Conservation (phyloP, 805 yeast species). For the Candida easanensis region DNA sequence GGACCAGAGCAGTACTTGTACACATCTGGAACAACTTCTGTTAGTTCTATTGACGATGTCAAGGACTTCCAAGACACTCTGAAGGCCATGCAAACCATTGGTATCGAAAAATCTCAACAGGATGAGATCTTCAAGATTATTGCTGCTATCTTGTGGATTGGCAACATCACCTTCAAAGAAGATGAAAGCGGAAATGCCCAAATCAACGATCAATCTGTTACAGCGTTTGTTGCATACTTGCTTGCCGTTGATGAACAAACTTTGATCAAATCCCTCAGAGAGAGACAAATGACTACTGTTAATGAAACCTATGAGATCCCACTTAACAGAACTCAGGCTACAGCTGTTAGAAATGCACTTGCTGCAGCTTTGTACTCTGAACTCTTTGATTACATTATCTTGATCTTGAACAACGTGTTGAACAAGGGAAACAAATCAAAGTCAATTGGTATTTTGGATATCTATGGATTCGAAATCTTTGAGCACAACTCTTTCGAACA, state of each 20-base stretch:
- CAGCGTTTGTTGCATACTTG: conserved; percentile 90
- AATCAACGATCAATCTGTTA: conserved; percentile 83
- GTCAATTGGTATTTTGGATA: conserved; percentile 91
- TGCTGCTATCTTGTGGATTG: conserved; percentile 90
- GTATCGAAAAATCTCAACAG: conserved; percentile 77
- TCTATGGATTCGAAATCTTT: conserved; percentile 94
- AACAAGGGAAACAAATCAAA: conserved; percentile 43
- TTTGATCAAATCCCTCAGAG: conserved; percentile 65
- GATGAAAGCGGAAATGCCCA: conserved; percentile 84
- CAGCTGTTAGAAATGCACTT: conserved; percentile 90
- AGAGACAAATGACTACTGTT: conserved; percentile 83
- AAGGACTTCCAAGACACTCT: conserved; percentile 79
- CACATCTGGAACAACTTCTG: conserved; percentile 85
- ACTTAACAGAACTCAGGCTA: conserved; percentile 86
- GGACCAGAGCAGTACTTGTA: conserved; percentile 90
- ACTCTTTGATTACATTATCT: conserved; percentile 95
- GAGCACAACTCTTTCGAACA: conserved; percentile 95
- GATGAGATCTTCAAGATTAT: conserved; percentile 85
- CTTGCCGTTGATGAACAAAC: conserved; percentile 72
- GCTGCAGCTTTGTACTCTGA: conserved; percentile 94
- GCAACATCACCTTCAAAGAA: conserved; percentile 83
- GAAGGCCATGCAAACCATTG: conserved; percentile 85
- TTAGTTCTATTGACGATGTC: conserved; percentile 81
- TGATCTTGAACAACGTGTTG: conserved; percentile 80
- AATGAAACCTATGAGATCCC: conserved; percentile 95